Percentiles rank a stretch among this genome's conserved stretches.
phyloP scores from a whole-genome alignment of 768 basidiomycete genomes.

The Pisolithus marmoratus region DNA sequence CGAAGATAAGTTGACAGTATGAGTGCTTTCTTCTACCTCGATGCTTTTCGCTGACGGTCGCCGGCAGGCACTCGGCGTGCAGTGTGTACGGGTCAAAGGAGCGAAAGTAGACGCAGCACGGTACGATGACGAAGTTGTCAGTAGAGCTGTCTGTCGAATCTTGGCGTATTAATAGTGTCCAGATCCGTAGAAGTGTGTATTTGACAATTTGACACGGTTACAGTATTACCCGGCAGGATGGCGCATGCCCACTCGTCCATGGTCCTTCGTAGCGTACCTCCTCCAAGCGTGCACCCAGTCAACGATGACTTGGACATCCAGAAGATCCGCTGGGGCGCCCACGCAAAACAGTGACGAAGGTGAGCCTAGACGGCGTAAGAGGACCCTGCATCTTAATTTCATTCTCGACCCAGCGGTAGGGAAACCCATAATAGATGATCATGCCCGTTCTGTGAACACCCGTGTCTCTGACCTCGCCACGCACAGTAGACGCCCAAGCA shows the following conservation, averaged over 20 bases:
- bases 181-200: neutral
- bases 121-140: slow-evolving; percentile 45
- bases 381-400: neutral
- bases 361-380: neutral
- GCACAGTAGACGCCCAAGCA: neutral
- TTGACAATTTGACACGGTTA: neutral
- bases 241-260: no score
- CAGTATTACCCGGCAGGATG: neutral
- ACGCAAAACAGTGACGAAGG: neutral
- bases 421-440: neutral
- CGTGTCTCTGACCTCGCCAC: neutral
- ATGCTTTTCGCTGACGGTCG: slow-evolving; percentile 1
- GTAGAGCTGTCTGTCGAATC: slow-evolving; percentile 36
- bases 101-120: slow-evolving; percentile 13
- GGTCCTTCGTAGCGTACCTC: no score
- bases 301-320: no score
- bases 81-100: slow-evolving; percentile 46
- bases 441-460: neutral
- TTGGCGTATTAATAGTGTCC: slow-evolving; percentile 11
- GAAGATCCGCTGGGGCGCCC: neutral
- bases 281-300: no score
- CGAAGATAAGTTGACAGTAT: slow-evolving; percentile 52
- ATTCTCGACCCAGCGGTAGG: neutral
- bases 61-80: slow-evolving; percentile 51
- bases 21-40: slow-evolving; percentile 15